Conservation (phyloP, 208 protist genomes). For the Crithidia bombi region DNA sequence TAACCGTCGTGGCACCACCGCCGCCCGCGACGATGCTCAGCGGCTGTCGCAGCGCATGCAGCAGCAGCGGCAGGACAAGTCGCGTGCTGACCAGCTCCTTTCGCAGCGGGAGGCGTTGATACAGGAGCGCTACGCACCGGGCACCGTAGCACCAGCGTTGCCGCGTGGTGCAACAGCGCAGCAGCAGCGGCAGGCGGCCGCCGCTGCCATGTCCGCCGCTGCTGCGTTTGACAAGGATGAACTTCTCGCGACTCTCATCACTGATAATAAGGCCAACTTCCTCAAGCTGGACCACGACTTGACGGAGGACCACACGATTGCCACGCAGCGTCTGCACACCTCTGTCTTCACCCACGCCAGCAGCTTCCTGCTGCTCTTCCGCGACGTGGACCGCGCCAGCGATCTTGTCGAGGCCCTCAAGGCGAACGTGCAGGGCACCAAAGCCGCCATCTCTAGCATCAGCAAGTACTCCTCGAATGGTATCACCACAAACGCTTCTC, state of each 20-base stretch:
- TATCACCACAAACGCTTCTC: slow-evolving; percentile 23
- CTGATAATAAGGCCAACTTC: slow-evolving; percentile 68
- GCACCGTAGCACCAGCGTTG: slow-evolving; percentile 7
- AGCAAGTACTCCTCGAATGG: slow-evolving; percentile 71
- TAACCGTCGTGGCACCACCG: slow-evolving; percentile 4
- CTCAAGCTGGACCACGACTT: slow-evolving; percentile 76
- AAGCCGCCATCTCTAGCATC: slow-evolving; percentile 78
- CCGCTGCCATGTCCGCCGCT: slow-evolving; percentile 13
- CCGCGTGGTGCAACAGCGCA: background rate
- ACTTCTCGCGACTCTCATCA: slow-evolving; percentile 60
- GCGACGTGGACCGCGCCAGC: slow-evolving; percentile 77
- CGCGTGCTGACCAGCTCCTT: slow-evolving; percentile 26
- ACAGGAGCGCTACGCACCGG: slow-evolving; percentile 59
- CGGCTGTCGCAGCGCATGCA: slow-evolving; percentile 31
- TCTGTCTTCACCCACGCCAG: slow-evolving; percentile 78
- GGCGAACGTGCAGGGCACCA: slow-evolving; percentile 83
- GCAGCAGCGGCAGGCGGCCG: slow-evolving; percentile 18
- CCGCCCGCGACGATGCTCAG: slow-evolving; percentile 26
- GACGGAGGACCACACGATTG: slow-evolving; percentile 71
- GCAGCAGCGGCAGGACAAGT: slow-evolving; percentile 38
- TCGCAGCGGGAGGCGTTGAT: slow-evolving; percentile 60
- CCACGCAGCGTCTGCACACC: slow-evolving; percentile 62
- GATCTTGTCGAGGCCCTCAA: slow-evolving; percentile 80
- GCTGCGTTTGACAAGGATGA: slow-evolving; percentile 74
- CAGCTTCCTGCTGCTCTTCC: slow-evolving; percentile 83